phyloP scores from a whole-genome alignment of 345 rosid species.

The Mallotus nudiflorus region DNA sequence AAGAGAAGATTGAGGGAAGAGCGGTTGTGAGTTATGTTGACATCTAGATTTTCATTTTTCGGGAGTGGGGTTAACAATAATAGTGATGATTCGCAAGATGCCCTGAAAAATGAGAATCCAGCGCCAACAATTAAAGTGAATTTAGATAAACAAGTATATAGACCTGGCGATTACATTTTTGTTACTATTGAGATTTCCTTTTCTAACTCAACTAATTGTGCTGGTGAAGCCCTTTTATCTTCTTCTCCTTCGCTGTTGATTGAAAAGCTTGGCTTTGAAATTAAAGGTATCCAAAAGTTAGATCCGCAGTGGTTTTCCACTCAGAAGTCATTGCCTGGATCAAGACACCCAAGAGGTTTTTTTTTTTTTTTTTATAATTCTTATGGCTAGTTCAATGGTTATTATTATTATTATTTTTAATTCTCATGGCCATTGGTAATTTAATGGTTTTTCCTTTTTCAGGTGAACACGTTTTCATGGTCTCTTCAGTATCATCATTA shows the following conservation, averaged over 20 bases:
- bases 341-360: constrained; percentile 69
- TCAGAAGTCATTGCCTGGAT: constrained; percentile 60
- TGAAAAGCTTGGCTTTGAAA: constrained; percentile 78
- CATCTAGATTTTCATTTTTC: constrained; percentile 45
- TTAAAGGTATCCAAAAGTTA: constrained; percentile 82
- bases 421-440: background rate
- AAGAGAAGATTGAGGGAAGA: too few relatives aligned
- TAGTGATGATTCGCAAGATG: constrained; percentile 3
- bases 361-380: background rate
- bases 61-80: constrained; percentile 31
- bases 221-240: constrained; percentile 7
- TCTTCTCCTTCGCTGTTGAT: constrained; percentile 48
- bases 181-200: constrained; percentile 61
- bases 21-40: constrained; percentile 40
- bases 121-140: constrained; percentile 59
- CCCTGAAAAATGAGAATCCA: constrained; percentile 28
- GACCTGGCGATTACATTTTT: constrained; percentile 78
- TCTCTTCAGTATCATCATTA: constrained; percentile 55
- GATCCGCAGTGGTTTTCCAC: constrained; percentile 81
- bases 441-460: constrained; percentile 22
- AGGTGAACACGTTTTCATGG: constrained; percentile 88
- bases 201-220: constrained; percentile 29
- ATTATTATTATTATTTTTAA: background rate
- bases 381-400: too few relatives aligned
- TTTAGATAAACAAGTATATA: constrained; percentile 74